Conservation (phyloP, 768 basidiomycete species). For the Lentinula sp. region DNA sequence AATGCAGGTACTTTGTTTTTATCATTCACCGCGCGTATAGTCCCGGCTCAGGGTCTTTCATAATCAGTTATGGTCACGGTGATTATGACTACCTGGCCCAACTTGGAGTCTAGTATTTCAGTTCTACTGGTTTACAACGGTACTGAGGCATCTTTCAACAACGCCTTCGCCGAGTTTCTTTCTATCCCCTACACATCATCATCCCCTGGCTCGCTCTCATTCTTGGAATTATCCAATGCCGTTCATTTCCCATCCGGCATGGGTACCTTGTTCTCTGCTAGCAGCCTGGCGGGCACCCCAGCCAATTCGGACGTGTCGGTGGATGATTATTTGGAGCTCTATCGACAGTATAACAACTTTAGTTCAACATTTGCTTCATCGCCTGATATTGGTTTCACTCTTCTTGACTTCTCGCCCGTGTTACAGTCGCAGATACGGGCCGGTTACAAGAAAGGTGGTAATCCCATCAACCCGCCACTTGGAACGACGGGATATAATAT, state of each 20-base stretch:
- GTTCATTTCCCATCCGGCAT: constrained; percentile 22
- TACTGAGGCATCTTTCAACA: constrained; percentile 17
- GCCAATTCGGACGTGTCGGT: constrained; percentile 10
- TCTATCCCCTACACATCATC: constrained; percentile 25
- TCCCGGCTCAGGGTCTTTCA: constrained; percentile 12
- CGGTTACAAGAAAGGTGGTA: constrained; percentile 27
- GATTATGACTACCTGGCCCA: constrained; percentile 15
- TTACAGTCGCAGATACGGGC: constrained; percentile 26
- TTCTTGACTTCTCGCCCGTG: constrained; percentile 33
- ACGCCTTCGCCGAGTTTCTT: constrained; percentile 32
- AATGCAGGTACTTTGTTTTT: constrained; percentile 24
- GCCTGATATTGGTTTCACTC: constrained; percentile 18
- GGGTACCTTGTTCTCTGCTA: constrained; percentile 26
- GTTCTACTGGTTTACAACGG: constrained; percentile 30
- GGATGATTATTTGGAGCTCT: constrained; percentile 23
- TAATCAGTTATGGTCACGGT: constrained; percentile 12
- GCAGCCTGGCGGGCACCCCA: constrained; percentile 23
- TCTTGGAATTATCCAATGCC: constrained; percentile 25
- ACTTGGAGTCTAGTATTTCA: constrained; percentile 17
- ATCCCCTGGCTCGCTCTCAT: constrained; percentile 25
- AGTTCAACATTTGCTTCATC: constrained; percentile 13
- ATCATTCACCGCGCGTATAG: background rate
- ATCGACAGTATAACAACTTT: constrained; percentile 24
- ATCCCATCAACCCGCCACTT: constrained; percentile 29
- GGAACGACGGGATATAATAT: constrained; percentile 23